Evolutionary conservation across 2,329 filamentous ascomycete genomes (phyloP), one percentile per base, ranked within the genome.

Genomic region (Graphium sp.): DNA sequence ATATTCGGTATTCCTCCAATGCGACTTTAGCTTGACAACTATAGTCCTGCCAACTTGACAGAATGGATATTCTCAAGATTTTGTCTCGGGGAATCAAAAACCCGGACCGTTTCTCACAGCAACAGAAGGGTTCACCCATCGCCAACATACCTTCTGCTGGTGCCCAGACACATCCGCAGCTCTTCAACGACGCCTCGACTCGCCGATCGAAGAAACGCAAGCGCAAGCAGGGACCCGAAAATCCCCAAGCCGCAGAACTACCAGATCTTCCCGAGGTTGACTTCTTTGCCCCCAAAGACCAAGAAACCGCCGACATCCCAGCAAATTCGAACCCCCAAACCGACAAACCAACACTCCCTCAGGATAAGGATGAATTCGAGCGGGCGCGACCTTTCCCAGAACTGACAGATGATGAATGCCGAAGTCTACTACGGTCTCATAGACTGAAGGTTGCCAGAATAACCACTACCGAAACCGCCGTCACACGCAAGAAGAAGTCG

Each of bases 21-120:
- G n/a, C n/a, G n/a, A n/a, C n/a, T n/a, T n/a, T n/a, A n/a, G n/a
- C n/a, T n/a, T n/a, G n/a, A n/a, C n/a, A n/a, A n/a, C n/a, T n/a
- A n/a, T n/a, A n/a, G n/a, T n/a, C n/a, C n/a, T n/a, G n/a, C n/a
- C n/a, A n/a, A n/a, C n/a, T n/a, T n/a, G n/a, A n/a, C n/a, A n/a
- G n/a, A n/a, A 80, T 80, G 75, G 76, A 84, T 51, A 72, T 82
- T 31, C 58, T 82, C 43, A 81, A 74, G 42, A 55, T 84, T 18
- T 56, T 84, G 34, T 80, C 77, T 20, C 65, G 77, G 28, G 75
- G 75, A 32, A 72, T 70, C 4, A 81, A 78, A 35, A 59, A 59
- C 41, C 53, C 59, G 10, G n/a, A n/a, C n/a, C n/a, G n/a, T n/a
- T n/a, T n/a, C n/a, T 44, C 55, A 5, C 59, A 53, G 32, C 40